Evolutionary conservation across 2,329 filamentous ascomycete species (phyloP), one percentile per base, ranked within the genome.

Genomic region (Penicillium hordei): DNA sequence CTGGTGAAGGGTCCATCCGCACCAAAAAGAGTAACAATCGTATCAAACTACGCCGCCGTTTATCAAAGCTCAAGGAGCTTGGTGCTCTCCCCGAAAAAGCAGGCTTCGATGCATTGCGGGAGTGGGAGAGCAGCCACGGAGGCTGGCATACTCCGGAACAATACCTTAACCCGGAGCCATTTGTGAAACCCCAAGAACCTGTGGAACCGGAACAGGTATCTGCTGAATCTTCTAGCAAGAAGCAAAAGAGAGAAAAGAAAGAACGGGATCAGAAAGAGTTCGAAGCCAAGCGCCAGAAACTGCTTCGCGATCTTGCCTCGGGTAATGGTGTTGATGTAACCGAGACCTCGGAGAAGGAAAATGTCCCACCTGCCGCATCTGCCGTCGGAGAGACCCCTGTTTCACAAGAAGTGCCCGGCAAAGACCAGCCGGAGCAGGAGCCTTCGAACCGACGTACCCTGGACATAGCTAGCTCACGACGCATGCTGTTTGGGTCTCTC

Each of bases 401-500:
- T 15, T 17, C 52, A 5, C 49, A 59, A 44, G 60, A 66, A 25
- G 19, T 42, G 9, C 49, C 53, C 23, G 59, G 57, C 9, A 48
- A 27, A n/a, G 58, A 57, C 27, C 55, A 64, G 27, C 43, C 50
- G 8, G 62, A 57, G 27, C 39, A 57, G 34, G 62, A 66, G 46
- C 36, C 61, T 34, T 53, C 67, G 13, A 72, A 68, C 38, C 75
- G 76, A 56, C 76, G 78, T 45, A 75, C 75, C 19, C 71, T 87
- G 34, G 82, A 87, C 66, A 55, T 91, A 31, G 83, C 81, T 17
- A 86, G 87, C 51, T 85, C 86, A 2, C 82, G 85, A 52, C 83
- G 90, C 62, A 78, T 93, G 56, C 72, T 93, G 0, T 90, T 92
- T 65, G 86, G 87, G 9, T 87, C 89, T 7, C 78, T 93, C 4